phyloP scores from a whole-genome alignment of 1,284 basidiomycete species.

The Heterobasidion parviporum region DNA sequence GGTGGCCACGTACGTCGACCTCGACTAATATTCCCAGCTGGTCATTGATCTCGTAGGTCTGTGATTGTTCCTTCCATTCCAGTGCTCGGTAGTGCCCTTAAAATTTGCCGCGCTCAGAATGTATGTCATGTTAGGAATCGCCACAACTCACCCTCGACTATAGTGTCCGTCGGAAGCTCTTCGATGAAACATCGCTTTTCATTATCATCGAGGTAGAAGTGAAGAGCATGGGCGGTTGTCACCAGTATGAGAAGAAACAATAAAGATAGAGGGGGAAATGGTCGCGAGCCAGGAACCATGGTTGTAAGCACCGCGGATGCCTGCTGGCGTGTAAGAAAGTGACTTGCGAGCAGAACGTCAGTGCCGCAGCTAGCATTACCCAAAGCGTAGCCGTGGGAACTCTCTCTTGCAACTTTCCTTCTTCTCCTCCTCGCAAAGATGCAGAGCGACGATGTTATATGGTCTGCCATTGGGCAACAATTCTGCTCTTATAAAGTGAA shows the following conservation, averaged over 20 bases:
- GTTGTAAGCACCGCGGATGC: slow-evolving; percentile 2
- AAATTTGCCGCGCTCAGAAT: background rate
- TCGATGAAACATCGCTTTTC: slow-evolving; percentile 95
- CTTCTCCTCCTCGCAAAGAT: slow-evolving; percentile 25
- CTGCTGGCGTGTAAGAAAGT: background rate
- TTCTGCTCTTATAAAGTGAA: slow-evolving; percentile 99
- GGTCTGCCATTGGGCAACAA: slow-evolving; percentile 89
- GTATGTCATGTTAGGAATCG: background rate
- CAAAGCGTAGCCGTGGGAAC: slow-evolving; percentile 11
- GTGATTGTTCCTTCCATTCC: slow-evolving; percentile 76
- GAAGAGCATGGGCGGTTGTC: slow-evolving; percentile 55
- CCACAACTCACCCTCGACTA: slow-evolving; percentile 76
- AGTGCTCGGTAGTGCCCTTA: slow-evolving; percentile 88
- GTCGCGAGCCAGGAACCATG: slow-evolving; percentile 16
- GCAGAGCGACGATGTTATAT: slow-evolving; percentile 94
- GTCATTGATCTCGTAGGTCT: slow-evolving; percentile 67
- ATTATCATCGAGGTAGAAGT: slow-evolving; percentile 90
- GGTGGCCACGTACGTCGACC: slow-evolving; percentile 61
- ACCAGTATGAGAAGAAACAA: slow-evolving; percentile 32
- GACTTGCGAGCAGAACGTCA: background rate
- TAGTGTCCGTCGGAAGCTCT: slow-evolving; percentile 93
- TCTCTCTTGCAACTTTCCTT: background rate
- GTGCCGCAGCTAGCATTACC: slow-evolving; percentile 4
- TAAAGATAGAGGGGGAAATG: slow-evolving; percentile 25
- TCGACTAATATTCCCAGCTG: slow-evolving; percentile 86